Evolutionary conservation across 352 stramenopile genomes (phyloP).

Genomic region (Phytopythium kandeliae): DNA sequence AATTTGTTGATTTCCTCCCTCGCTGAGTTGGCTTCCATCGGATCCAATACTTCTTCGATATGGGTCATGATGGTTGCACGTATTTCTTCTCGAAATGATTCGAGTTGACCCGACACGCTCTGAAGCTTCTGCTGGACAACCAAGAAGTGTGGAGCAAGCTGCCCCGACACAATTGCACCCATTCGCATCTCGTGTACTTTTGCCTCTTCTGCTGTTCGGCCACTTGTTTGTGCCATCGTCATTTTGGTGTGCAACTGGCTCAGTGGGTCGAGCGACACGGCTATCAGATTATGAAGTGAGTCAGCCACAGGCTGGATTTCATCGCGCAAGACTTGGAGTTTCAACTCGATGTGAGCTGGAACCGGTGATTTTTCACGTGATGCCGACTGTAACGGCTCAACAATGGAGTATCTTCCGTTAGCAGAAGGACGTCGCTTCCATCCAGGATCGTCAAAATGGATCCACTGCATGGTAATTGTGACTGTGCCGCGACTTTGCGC

Average conservation of each 20-base stretch:
- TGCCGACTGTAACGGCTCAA: neutral
- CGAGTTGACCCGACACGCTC: neutral
- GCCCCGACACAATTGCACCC: slow-evolving; percentile 12
- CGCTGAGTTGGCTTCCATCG: neutral
- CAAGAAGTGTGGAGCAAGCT: slow-evolving; percentile 6
- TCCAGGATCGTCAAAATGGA: slow-evolving; percentile 15
- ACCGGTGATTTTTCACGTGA: neutral
- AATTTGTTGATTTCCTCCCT: neutral
- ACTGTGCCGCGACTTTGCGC: slow-evolving; percentile 23
- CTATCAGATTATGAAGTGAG: neutral
- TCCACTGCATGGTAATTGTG: slow-evolving; percentile 57
- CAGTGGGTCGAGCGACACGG: slow-evolving; percentile 39
- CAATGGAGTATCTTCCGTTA: neutral
- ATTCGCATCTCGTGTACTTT: slow-evolving; percentile 66
- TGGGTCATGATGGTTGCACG: neutral
- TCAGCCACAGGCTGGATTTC: neutral
- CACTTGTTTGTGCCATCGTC: slow-evolving; percentile 28
- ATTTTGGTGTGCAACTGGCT: slow-evolving; percentile 37
- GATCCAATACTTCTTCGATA: slow-evolving; percentile 3
- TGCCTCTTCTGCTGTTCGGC: slow-evolving; percentile 63
- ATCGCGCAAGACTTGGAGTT: neutral
- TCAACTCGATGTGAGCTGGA: neutral
- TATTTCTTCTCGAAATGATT: neutral
- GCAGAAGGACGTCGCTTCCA: neutral
- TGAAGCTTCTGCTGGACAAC: slow-evolving; percentile 19